Evolutionary conservation across 768 basidiomycete species (phyloP), one percentile per base, ranked within the genome.

Genomic region (Neoboletus magnificus): DNA sequence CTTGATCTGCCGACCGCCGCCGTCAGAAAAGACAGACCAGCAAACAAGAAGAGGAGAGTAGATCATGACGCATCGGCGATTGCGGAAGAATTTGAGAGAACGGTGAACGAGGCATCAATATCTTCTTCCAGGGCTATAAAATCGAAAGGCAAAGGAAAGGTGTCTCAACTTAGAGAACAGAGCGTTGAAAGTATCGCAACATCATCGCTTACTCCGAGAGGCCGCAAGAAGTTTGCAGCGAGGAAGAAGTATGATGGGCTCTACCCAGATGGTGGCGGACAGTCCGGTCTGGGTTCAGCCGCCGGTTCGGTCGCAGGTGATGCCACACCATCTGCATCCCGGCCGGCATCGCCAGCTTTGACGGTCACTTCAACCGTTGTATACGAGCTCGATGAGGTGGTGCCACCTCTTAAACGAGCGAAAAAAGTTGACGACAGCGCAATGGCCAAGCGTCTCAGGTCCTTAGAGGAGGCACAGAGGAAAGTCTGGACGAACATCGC

Each of bases 401-500:
- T 88, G 37, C 89, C 87, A 6, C 83, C 85, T 13, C 71, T 92
- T 64, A 89, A 79, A 73, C 84, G 79, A 63, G 89, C 89, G 6
- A 90, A 88, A 70, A 89, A 86, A 68, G 75, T 89, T 3, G 91
- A 92, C 52, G 87, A 87, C 44, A 74, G 70, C 53, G 79, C 82
- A 4, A 87, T 89, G 80, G 69, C 82, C 25, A 91, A 91, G 66
- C 83, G 91, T 39, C 77, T 92, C 55, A 86, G 85, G 69, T 78
- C 83, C 7, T 68, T 93, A 30, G 92, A 93, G 66, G 93, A 93
- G 62, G 78, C 87, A 0, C 93, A 94, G 73, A 80, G 82, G 55
- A 93, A 92, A 72, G 87, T 93, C 10, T 96, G 93, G 93, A 86
- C 85, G 22, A 91, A 86, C 62, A 93, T 96, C 47, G 93, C 91